Conservation (phyloP, 345 rosid species). For the Theobroma cacao region DNA sequence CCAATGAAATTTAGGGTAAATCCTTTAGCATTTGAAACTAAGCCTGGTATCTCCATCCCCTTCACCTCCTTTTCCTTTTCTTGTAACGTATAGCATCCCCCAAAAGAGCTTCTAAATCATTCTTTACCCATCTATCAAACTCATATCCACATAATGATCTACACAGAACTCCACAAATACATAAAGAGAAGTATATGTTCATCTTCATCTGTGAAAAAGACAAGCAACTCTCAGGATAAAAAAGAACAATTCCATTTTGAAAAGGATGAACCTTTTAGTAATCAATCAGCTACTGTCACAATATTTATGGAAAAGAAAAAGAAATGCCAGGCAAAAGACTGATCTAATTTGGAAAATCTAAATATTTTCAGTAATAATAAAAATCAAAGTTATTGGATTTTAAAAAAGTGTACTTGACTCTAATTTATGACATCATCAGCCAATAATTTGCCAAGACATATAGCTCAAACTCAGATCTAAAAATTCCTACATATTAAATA, state of each 20-base stretch:
- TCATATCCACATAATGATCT: background rate
- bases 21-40: background rate
- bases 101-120: background rate
- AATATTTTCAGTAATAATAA: background rate
- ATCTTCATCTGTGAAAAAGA: background rate
- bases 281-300: background rate
- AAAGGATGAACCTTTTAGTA: background rate
- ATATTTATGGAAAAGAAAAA: background rate
- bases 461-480: background rate
- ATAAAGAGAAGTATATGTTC: background rate
- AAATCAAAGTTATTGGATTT: background rate
- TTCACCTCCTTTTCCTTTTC: too few species aligned
- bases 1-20: too few species aligned
- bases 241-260: background rate
- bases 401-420: background rate
- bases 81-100: background rate
- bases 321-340: background rate
- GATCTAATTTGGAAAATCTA: background rate
- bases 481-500: background rate
- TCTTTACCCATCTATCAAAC: background rate
- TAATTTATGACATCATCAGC: background rate
- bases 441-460: background rate
- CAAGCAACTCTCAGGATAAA: background rate
- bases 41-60: background rate
- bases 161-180: background rate